Base-by-base conservation (phyloP, 352 stramenopile genomes). In the Phytophthora crassamura region DNA sequence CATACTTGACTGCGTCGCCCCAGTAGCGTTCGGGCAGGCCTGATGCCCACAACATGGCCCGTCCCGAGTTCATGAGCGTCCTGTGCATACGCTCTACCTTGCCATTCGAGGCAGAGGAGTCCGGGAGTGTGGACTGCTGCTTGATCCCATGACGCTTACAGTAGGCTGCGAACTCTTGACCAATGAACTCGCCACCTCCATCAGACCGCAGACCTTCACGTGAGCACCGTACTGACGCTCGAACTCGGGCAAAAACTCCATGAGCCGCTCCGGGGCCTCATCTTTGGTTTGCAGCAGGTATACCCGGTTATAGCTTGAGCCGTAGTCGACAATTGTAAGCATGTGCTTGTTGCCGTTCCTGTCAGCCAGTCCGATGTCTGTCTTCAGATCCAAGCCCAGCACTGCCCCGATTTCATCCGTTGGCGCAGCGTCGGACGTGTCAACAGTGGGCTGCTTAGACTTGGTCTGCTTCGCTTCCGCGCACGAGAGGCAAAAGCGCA, bases 271-370 rank as follows among this genome's bases (percentile, higher is more conserved):
- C 4, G 7, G 9, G 7, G 57, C 59, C 38, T 57, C 60, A 33
- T 47, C 16, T n/a, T 52, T 63, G 6, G 6, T 33, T 6, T 38
- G 42, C 1, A 65, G 38, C 10, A 70, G 15, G 10, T 64, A 53
- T 0, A 70, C 22, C 2, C 40, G 47, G 14, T 69, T 69, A 46
- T 45, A 64, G 7, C n/a, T 46, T 11, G 46, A 48, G 11, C 14
- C 53, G 18, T 69, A 54, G 34, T 70, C 54, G 1, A 70, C 34
- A 1, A 70, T 56, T 1, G 61, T 69, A 0, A 69, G 32, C 2
- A 69, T 41, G 22, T 64, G 61, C 7, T 38, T 51, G 30, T 66
- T 34, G 0, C 56, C 42, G 16, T 48, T 42, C 9, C 55, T 22
- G 18, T 71, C 55, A 1, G 33, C n/a, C n/a, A n/a, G 48, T 2